These are phyloP conservation scores for Leishmania major DNA, from an alignment of 208 protist species.

Conservation along the genomic window DNA sequence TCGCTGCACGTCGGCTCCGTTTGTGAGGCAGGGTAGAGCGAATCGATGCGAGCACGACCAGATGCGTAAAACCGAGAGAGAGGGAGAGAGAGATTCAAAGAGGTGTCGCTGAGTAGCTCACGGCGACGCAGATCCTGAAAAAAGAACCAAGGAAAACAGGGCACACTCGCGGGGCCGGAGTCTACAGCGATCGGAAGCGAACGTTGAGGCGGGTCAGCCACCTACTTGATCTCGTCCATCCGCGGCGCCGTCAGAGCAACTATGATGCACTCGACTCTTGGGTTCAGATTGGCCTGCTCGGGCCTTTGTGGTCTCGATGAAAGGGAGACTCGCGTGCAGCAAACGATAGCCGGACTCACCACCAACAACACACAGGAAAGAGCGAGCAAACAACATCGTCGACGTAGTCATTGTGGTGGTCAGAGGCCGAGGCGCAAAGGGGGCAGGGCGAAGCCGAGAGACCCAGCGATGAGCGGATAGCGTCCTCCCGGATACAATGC, in stretches of 20 bases:
- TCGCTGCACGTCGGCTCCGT: neutral
- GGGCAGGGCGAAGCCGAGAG: neutral
- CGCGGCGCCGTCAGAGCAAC: neutral
- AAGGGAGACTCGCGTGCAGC: neutral
- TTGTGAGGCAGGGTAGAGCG: neutral
- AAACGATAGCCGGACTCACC: neutral
- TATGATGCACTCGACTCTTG: neutral
- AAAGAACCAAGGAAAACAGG: neutral
- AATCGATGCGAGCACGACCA: neutral
- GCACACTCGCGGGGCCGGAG: neutral
- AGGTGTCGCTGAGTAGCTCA: neutral
- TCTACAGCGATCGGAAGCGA: neutral
- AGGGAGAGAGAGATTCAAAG: neutral
- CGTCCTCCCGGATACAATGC: neutral
- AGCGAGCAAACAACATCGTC: neutral
- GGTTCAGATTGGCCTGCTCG: neutral
- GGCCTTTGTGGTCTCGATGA: neutral
- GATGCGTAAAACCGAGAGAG: neutral
- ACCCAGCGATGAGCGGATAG: neutral
- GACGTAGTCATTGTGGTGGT: neutral
- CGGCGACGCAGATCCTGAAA: neutral
- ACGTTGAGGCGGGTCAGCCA: neutral
- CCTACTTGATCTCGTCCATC: neutral
- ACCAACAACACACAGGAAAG: neutral
- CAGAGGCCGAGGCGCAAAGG: neutral